Percentiles rank a stretch among this genome's conserved stretches.
phyloP scores from a whole-genome alignment of 2,329 filamentous ascomycete species.

The Claviceps lovelessii region DNA sequence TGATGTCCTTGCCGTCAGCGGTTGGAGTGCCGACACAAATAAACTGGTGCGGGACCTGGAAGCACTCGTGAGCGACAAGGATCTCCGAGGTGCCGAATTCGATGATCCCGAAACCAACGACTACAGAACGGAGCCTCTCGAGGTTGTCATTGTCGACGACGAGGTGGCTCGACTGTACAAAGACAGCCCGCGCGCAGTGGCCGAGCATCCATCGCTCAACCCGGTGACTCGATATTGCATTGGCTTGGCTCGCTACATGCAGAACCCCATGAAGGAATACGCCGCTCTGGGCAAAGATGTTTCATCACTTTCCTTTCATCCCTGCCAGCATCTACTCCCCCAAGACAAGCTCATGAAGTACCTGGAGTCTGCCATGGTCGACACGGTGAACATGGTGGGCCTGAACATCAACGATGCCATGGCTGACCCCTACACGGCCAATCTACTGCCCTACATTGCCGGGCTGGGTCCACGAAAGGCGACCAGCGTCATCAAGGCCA shows the following conservation, averaged over 20 bases:
- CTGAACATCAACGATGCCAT: conserved; percentile 92
- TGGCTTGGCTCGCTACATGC: conserved; percentile 77
- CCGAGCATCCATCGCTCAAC: conserved; percentile 68
- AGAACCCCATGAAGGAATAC: conserved; percentile 94
- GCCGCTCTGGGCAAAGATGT: conserved; percentile 83
- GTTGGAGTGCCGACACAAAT: conserved; percentile 75
- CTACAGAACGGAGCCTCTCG: conserved; percentile 63
- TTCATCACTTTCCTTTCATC: conserved; percentile 72
- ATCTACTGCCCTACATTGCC: conserved; percentile 78
- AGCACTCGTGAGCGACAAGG: conserved; percentile 61
- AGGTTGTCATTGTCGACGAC: conserved; percentile 86
- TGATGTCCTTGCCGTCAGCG: conserved; percentile 80
- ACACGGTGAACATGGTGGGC: conserved; percentile 94
- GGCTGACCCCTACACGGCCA: conserved; percentile 65
- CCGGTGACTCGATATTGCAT: conserved; percentile 80
- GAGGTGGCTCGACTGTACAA: conserved; percentile 96
- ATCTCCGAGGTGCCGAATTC: conserved; percentile 67
- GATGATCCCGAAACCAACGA: conserved; percentile 65
- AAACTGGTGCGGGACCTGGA: conserved; percentile 71
- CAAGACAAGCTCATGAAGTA: conserved; percentile 76
- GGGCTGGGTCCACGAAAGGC: conserved; percentile 89
- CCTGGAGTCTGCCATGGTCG: conserved; percentile 91
- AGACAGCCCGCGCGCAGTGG: conserved; percentile 63
- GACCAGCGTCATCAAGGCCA: conserved; percentile 56
- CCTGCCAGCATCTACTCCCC: conserved; percentile 76